These are phyloP conservation scores for Prunus mira DNA, from an alignment of 306 rosid genomes.

Conservation along the genomic window DNA sequence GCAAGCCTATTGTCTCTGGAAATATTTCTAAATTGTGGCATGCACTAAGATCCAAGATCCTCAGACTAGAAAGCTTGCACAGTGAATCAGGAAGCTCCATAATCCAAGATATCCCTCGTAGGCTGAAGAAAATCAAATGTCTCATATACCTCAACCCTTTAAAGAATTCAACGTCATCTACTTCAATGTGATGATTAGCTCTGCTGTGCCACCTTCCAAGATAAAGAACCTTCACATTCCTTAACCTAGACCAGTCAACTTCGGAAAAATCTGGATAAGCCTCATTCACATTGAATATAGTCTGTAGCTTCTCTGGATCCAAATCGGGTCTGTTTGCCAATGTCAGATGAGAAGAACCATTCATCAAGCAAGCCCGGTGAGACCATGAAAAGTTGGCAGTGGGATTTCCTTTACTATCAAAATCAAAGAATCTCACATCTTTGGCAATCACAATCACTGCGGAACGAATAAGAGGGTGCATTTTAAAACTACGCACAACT, in stretches of 20 bases:
- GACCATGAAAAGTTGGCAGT: not conserved
- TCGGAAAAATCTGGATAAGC: slow-evolving; percentile 26
- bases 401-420: slow-evolving; percentile 11
- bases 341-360: not conserved
- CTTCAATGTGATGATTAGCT: slow-evolving; percentile 21
- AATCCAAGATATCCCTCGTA: slow-evolving; percentile 29
- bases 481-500: not conserved
- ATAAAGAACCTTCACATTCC: slow-evolving; percentile 26
- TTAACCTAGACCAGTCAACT: slow-evolving; percentile 28
- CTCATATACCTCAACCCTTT: slow-evolving; percentile 16
- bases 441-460: slow-evolving; percentile 27
- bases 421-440: not conserved
- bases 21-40: slow-evolving; percentile 32
- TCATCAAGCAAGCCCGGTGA: slow-evolving; percentile 16
- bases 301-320: not conserved
- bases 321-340: not conserved
- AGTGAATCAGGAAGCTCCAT: slow-evolving; percentile 25
- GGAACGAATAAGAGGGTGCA: slow-evolving; percentile 26
- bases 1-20: slow-evolving; percentile 9
- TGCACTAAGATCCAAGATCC: slow-evolving; percentile 30
- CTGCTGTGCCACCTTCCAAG: slow-evolving; percentile 35
- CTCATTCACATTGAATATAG: slow-evolving; percentile 31
- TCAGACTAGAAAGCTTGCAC: not conserved
- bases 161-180: slow-evolving; percentile 13
- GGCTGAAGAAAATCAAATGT: slow-evolving; percentile 24